Conservation (phyloP, 805 yeast genomes). For the Pichia cephalocereana region DNA sequence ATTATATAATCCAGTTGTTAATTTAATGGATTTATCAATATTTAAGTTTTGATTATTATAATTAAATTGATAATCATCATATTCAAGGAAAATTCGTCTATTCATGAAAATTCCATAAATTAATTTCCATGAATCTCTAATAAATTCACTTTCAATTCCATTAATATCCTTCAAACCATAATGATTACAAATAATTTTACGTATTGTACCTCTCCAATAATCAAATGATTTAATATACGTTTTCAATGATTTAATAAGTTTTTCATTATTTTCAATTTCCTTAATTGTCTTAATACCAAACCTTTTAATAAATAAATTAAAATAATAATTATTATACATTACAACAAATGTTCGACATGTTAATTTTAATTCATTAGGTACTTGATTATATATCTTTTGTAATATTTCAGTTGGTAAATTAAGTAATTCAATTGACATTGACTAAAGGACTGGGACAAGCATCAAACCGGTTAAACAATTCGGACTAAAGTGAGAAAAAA, state of each 20-base stretch:
- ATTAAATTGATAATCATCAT: constrained; percentile 30
- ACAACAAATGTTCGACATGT: constrained; percentile 31
- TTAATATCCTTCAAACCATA: constrained; percentile 4
- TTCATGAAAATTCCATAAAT: constrained; percentile 42
- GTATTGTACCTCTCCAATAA: constrained; percentile 24
- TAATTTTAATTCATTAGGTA: constrained; percentile 22
- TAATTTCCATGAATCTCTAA: constrained; percentile 48
- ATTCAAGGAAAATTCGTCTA: constrained; percentile 43
- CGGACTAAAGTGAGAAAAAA: too few species aligned
- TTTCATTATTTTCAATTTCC: constrained; percentile 16
- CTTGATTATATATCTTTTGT: constrained; percentile 17
- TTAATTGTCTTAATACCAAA: constrained; percentile 20
- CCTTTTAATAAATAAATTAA: constrained; percentile 27
- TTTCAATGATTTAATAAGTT: constrained; percentile 15
- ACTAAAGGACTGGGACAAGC: neutral
- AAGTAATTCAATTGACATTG: constrained; percentile 6
- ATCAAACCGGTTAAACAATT: too few species aligned
- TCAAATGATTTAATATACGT: constrained; percentile 27
- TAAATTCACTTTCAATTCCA: constrained; percentile 22
- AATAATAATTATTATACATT: constrained; percentile 41
- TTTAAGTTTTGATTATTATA: constrained; percentile 35
- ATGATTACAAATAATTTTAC: constrained; percentile 19
- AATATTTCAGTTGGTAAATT: constrained; percentile 25
- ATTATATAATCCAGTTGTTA: constrained; percentile 42
- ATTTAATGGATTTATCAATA: constrained; percentile 34